Evolutionary conservation across 768 basidiomycete species (phyloP), one percentile per base, ranked within the genome.

Genomic region (Gymnopilus junonius): DNA sequence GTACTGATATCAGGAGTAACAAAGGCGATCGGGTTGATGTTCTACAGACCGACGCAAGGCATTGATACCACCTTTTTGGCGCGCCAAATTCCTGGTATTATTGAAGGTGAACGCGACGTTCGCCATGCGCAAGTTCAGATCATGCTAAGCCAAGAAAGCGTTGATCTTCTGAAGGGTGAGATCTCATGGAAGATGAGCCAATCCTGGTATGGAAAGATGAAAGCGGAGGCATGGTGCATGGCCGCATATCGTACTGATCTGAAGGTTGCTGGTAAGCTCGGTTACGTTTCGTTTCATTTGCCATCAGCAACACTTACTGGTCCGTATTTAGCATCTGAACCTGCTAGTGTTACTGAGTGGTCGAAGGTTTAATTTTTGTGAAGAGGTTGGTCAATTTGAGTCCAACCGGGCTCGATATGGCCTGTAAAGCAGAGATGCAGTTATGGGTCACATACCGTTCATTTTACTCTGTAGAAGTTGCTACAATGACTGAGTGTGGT

Each of bases 201-300:
- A 64, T 42, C 54, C 57, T 69, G 70, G 65, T 64, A 63, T 42
- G 59, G 62, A 55, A 74, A 55, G 50, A 69, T 65, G 67, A 69
- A 58, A 59, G 46, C 42, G 23, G 68, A 71, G 48, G 55, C 55
- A 5, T 69, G 67, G 68, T 62, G 43, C 25, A 64, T 69, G 68
- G 61, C 63, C n/a, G 67, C 58, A 7, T 70, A 64, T 48, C 46
- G 66, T 1, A 63, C 69, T 17, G 67, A 69, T 61, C 55, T 65
- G n/a, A 32, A 25, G 37, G 43, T 42, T 17, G 37, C 45, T 51
- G 63, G 70, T 69, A 15, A 58, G 66, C 15, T 34, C 32, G 10
- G 4, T 17, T 53, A 7, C 2, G 17, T 11, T 31, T 25, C 6
- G 4, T 50, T 2, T 2, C 23, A 15, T 50, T 14, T 7, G 25